Percentiles rank a stretch among this genome's conserved stretches.
These are phyloP conservation scores for Acer yangbiense DNA, from an alignment of 345 rosid genomes.

Conservation along the genomic window DNA sequence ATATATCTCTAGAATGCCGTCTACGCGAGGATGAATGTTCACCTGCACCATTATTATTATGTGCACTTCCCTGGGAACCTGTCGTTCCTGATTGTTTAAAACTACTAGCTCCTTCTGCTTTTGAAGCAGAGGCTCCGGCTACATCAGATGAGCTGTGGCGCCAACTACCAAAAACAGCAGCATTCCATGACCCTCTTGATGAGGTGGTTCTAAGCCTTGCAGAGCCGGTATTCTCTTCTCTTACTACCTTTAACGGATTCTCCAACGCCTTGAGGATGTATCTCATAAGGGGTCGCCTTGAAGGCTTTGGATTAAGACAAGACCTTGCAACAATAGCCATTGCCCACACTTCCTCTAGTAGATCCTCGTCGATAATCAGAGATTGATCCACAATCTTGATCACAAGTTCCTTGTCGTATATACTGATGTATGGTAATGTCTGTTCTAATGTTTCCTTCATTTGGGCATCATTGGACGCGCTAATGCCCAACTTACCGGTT, in stretches of 20 bases:
- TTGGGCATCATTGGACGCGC: slow-evolving; percentile 58
- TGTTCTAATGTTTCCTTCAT: slow-evolving; percentile 74
- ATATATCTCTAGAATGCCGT: slow-evolving; percentile 81
- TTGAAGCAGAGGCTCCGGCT: slow-evolving; percentile 38
- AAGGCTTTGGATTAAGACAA: slow-evolving; percentile 91
- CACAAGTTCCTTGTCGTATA: slow-evolving; percentile 90
- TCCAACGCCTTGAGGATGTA: slow-evolving; percentile 91
- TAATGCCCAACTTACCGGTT: slow-evolving; percentile 89
- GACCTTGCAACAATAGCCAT: slow-evolving; percentile 96
- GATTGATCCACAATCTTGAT: slow-evolving; percentile 89
- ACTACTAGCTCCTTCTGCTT: slow-evolving; percentile 54
- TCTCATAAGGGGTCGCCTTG: slow-evolving; percentile 92
- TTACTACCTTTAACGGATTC: slow-evolving; percentile 84
- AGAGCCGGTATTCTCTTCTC: slow-evolving; percentile 74
- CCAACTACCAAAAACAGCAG: slow-evolving; percentile 95
- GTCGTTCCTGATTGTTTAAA: slow-evolving; percentile 69
- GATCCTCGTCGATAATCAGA: slow-evolving; percentile 85
- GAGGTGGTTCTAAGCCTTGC: slow-evolving; percentile 85
- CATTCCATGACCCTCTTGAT: slow-evolving; percentile 93
- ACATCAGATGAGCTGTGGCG: slow-evolving; percentile 84
- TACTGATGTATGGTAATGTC: slow-evolving; percentile 71
- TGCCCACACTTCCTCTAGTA: slow-evolving; percentile 98
- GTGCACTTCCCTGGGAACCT: slow-evolving; percentile 83
- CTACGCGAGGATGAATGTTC: slow-evolving; percentile 81
- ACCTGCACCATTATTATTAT: slow-evolving; percentile 45